These are phyloP conservation scores for Boletellus ananiceps DNA, from an alignment of 768 basidiomycete genomes.

Conservation along the genomic window DNA sequence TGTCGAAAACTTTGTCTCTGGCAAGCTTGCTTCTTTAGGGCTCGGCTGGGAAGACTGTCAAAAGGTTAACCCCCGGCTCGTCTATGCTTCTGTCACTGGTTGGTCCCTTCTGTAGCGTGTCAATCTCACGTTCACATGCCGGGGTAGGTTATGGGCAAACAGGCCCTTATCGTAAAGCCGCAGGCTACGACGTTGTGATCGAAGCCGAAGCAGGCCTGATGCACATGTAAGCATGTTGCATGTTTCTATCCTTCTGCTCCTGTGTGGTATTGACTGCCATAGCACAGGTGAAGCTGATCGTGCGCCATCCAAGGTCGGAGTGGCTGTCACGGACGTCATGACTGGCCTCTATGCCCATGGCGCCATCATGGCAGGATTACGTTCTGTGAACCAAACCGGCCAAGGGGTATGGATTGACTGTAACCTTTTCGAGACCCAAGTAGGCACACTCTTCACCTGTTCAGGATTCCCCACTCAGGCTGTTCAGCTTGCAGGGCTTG, in stretches of 20 bases:
- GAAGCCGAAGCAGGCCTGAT: constrained; percentile 91
- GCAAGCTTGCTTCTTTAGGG: constrained; percentile 81
- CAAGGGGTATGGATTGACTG: constrained; percentile 89
- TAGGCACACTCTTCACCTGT: constrained; percentile 26
- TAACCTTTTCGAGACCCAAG: constrained; percentile 90
- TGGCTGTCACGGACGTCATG: constrained; percentile 86
- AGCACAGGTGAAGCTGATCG: constrained; percentile 89
- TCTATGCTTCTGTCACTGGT: constrained; percentile 92
- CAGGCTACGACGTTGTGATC: constrained; percentile 86
- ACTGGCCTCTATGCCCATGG: constrained; percentile 89
- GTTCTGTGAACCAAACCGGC: constrained; percentile 80
- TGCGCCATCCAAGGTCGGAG: constrained; percentile 90
- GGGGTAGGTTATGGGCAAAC: constrained; percentile 75
- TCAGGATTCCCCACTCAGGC: constrained; percentile 1
- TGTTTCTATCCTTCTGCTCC: constrained; percentile 10
- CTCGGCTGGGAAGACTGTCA: constrained; percentile 82
- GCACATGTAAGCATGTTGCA: constrained; percentile 70
- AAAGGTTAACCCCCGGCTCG: constrained; percentile 70
- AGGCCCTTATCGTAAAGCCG: constrained; percentile 76
- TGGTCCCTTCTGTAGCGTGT: constrained; percentile 9
- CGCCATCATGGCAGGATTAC: constrained; percentile 85
- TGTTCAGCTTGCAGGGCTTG: constrained; percentile 77
- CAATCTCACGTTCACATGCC: neutral
- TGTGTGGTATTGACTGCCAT: constrained; percentile 9
- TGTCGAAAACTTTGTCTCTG: constrained; percentile 84